A percentile compares a stretch with the other conserved stretches of the same genome.
Conservation (phyloP, 805 yeast genomes). For the Ogataea trehalophila region DNA sequence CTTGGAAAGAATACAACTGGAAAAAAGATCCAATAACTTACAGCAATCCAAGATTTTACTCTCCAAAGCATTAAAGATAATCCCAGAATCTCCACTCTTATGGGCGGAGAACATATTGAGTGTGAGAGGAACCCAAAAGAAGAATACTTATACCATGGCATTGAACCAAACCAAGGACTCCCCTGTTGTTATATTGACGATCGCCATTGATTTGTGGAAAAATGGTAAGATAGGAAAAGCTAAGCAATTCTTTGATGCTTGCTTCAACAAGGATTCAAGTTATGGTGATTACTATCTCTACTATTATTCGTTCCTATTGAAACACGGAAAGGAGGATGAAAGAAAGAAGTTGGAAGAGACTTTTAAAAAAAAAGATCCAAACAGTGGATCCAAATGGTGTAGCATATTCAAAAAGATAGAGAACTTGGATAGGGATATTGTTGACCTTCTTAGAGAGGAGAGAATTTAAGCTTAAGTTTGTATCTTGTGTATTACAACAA, state of each 20-base stretch:
- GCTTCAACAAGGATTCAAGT: conserved; percentile 41
- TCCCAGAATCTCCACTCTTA: conserved; percentile 54
- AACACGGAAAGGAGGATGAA: conserved; percentile 36
- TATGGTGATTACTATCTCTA: conserved; percentile 80
- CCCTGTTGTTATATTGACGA: conserved; percentile 50
- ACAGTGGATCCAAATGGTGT: conserved; percentile 61
- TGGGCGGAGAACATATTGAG: conserved; percentile 61
- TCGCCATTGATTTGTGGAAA: conserved; percentile 64
- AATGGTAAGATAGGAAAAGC: conserved; percentile 64
- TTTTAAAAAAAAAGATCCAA: conserved; percentile 46
- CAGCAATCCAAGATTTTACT: conserved; percentile 51
- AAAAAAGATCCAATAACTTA: conserved; percentile 42
- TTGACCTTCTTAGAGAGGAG: conserved; percentile 17
- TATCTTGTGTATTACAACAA: not conserved
- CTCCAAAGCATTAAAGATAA: conserved; percentile 51
- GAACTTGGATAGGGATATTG: conserved; percentile 20
- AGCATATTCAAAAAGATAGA: conserved; percentile 41
- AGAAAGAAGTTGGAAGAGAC: conserved; percentile 30
- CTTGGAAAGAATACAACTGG: conserved; percentile 55
- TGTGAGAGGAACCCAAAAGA: conserved; percentile 38
- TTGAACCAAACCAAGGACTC: conserved; percentile 60
- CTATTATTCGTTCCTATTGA: conserved; percentile 42
- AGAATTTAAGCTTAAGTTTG: conserved; percentile 1
- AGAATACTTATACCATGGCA: conserved; percentile 64
- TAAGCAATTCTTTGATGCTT: conserved; percentile 68